These are phyloP conservation scores for Pichia occidentalis DNA, from an alignment of 805 yeast species.

Conservation along the genomic window DNA sequence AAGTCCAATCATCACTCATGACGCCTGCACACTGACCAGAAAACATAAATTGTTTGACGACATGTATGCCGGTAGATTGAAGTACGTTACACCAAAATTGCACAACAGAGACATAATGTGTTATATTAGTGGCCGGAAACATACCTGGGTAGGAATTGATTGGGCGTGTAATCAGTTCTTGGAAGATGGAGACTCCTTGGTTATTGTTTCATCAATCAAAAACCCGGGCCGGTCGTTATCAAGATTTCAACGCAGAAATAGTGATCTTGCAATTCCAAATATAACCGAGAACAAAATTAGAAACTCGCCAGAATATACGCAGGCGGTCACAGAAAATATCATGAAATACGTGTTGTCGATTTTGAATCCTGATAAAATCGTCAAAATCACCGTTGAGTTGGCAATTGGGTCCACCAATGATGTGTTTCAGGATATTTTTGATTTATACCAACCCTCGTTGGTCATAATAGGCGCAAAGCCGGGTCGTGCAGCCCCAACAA, in stretches of 20 bases:
- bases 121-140: constrained; percentile 63
- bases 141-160: constrained; percentile 80
- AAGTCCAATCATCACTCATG: constrained; percentile 33
- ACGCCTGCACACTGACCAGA: constrained; percentile 39
- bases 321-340: constrained; percentile 39
- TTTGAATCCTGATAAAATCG: constrained; percentile 38
- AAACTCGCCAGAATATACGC: constrained; percentile 42
- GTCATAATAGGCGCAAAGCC: constrained; percentile 53
- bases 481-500: constrained; percentile 40
- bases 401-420: constrained; percentile 52
- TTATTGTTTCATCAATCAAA: constrained; percentile 50
- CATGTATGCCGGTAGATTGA: constrained; percentile 35
- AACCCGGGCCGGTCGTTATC: constrained; percentile 24
- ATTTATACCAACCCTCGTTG: constrained; percentile 54
- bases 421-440: constrained; percentile 52
- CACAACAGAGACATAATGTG: constrained; percentile 53
- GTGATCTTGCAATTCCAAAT: constrained; percentile 14
- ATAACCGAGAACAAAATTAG: constrained; percentile 32
- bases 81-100: constrained; percentile 29
- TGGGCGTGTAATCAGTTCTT: constrained; percentile 52
- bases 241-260: constrained; percentile 16
- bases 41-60: constrained; percentile 42
- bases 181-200: constrained; percentile 60
- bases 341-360: constrained; percentile 47
- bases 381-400: constrained; percentile 53